Evolutionary conservation across 2,329 filamentous ascomycete species (phyloP).

Genomic region (Didymella exigua): DNA sequence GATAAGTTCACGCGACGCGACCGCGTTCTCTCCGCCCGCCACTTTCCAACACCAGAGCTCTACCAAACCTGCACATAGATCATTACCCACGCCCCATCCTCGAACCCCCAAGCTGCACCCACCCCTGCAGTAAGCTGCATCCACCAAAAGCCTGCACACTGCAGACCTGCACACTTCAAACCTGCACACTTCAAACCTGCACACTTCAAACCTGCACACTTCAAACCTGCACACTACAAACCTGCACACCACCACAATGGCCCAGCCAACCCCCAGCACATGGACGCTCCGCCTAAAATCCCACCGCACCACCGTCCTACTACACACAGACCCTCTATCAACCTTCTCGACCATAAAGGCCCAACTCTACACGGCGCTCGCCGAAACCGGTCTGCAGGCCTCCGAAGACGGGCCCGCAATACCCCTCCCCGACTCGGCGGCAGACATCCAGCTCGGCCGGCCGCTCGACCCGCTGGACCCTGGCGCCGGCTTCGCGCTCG

Average conservation of each 20-base stretch:
- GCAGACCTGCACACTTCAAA: no score
- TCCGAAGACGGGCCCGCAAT: constrained; percentile 41
- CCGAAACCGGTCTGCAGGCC: constrained; percentile 45
- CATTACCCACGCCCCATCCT: background rate
- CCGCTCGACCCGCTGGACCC: constrained; percentile 43
- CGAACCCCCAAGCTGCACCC: background rate
- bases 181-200: no score
- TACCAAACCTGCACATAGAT: background rate
- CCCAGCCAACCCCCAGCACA: constrained; percentile 34
- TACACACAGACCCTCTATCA: constrained; percentile 53
- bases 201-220: no score
- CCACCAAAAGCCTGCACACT: background rate
- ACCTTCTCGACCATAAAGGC: constrained; percentile 50
- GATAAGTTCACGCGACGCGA: no score
- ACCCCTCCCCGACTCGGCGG: constrained; percentile 47
- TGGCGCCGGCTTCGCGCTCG: constrained; percentile 47
- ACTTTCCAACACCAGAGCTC: background rate
- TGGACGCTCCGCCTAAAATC: constrained; percentile 56
- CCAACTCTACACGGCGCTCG: constrained; percentile 50
- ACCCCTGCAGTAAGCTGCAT: background rate
- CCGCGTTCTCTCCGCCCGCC: background rate
- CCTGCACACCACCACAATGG: constrained; percentile 18
- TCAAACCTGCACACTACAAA: background rate
- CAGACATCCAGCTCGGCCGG: constrained; percentile 50
- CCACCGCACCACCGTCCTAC: constrained; percentile 53